Conservation (phyloP, 31 red algal genomes). For the Odonthalia washingtoniensis region DNA sequence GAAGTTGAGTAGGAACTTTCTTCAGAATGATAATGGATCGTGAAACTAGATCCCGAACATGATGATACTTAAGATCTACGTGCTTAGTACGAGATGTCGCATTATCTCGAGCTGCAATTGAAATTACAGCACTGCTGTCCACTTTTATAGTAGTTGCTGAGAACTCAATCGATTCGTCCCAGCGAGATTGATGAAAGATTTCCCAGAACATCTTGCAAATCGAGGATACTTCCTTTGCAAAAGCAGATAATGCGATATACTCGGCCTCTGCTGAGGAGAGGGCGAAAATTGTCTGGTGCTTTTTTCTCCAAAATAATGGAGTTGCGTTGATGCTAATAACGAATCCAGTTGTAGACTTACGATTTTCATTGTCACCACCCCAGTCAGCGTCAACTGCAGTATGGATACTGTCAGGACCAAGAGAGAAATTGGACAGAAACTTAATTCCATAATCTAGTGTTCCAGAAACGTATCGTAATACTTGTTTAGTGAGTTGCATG, state of each 20-base stretch:
- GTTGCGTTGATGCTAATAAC: constrained; percentile 28
- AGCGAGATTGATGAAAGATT: background rate
- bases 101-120: background rate
- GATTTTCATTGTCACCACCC: constrained; percentile 8
- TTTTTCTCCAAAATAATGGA: constrained; percentile 27
- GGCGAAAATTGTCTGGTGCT: constrained; percentile 22
- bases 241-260: constrained; percentile 30
- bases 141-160: background rate
- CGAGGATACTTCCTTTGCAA: constrained; percentile 1
- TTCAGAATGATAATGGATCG: too few relatives aligned
- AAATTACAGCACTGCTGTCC: background rate
- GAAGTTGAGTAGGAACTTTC: too few relatives aligned
- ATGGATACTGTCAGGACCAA: background rate
- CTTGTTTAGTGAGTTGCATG: background rate
- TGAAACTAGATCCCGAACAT: background rate
- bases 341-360: constrained; percentile 38
- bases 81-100: background rate
- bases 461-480: background rate
- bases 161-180: background rate
- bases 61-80: constrained; percentile 5
- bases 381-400: constrained; percentile 36
- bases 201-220: constrained; percentile 25
- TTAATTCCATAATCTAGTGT: background rate
- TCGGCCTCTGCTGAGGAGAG: constrained; percentile 22
- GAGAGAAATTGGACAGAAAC: background rate